Evolutionary conservation across 2,329 filamentous ascomycete species (phyloP).

Genomic region (Stemphylium vesicarium): DNA sequence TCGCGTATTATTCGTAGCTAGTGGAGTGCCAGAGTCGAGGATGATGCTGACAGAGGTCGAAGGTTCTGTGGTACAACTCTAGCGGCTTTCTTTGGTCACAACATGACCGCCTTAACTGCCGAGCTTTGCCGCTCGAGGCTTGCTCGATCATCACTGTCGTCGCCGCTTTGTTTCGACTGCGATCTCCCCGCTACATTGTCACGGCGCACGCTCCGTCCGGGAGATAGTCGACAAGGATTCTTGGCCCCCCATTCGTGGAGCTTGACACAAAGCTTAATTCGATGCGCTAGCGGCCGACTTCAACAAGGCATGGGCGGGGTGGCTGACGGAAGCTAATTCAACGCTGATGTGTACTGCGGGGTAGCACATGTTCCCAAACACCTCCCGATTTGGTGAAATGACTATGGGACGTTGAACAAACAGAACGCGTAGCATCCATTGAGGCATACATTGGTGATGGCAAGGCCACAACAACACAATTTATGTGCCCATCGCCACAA

Average conservation of each 20-base stretch:
- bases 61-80: background rate
- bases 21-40: background rate
- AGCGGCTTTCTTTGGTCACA: background rate
- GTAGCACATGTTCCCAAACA: conserved; percentile 15
- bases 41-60: background rate
- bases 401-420: background rate
- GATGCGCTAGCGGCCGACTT: conserved; percentile 23
- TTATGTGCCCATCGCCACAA: background rate
- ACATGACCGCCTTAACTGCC: background rate
- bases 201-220: conserved; percentile 20
- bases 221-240: conserved; percentile 33
- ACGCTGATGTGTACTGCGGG: conserved; percentile 26
- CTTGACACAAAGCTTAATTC: conserved; percentile 38
- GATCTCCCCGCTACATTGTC: conserved; percentile 6
- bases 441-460: background rate
- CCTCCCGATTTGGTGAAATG: background rate
- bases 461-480: no score
- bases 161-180: conserved; percentile 12
- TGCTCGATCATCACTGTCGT: conserved; percentile 14
- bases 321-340: conserved; percentile 35
- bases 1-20: background rate
- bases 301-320: conserved; percentile 16
- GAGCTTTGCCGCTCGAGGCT: conserved; percentile 2
- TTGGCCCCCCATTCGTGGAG: conserved; percentile 30
- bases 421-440: background rate